A percentile compares a stretch with the other conserved stretches of the same genome.
These are phyloP conservation scores for Tuber brumale DNA, from an alignment of 495 filamentous ascomycete species.

Conservation along the genomic window DNA sequence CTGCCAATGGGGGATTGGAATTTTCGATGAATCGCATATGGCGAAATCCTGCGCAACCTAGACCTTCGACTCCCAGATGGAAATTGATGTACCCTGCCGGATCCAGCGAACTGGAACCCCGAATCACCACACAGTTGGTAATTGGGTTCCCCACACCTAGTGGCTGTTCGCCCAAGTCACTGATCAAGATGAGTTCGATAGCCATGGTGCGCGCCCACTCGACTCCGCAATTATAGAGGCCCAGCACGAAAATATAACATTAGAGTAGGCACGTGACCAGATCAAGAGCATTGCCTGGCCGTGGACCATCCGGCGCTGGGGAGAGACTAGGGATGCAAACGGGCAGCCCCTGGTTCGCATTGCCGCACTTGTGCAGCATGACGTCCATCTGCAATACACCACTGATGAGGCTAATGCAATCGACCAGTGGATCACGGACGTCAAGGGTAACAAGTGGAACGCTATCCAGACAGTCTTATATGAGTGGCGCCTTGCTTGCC, in stretches of 20 bases:
- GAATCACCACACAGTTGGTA: background rate
- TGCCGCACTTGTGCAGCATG: too few relatives aligned
- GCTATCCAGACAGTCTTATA: too few relatives aligned
- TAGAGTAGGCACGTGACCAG: background rate
- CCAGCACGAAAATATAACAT: slow-evolving; percentile 1
- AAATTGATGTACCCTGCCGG: background rate
- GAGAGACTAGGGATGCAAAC: background rate
- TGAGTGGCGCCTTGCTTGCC: too few relatives aligned
- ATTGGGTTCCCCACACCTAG: background rate
- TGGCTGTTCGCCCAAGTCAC: too few relatives aligned
- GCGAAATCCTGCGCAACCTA: background rate
- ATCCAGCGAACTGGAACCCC: background rate
- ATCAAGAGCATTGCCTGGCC: slow-evolving; percentile 3
- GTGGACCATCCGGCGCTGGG: slow-evolving; percentile 4
- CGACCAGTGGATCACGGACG: too few relatives aligned
- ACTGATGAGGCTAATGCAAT: too few relatives aligned
- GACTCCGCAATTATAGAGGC: background rate
- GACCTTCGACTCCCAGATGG: background rate
- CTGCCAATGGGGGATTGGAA: background rate
- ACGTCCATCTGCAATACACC: too few relatives aligned
- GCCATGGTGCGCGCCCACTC: background rate
- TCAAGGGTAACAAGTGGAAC: too few relatives aligned
- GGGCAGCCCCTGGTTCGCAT: too few relatives aligned
- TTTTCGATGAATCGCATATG: slow-evolving; percentile 2
- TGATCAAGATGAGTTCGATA: too few relatives aligned